Evolutionary conservation across 2,329 filamentous ascomycete genomes (phyloP).

Genomic region (Aureobasidium namibiae): DNA sequence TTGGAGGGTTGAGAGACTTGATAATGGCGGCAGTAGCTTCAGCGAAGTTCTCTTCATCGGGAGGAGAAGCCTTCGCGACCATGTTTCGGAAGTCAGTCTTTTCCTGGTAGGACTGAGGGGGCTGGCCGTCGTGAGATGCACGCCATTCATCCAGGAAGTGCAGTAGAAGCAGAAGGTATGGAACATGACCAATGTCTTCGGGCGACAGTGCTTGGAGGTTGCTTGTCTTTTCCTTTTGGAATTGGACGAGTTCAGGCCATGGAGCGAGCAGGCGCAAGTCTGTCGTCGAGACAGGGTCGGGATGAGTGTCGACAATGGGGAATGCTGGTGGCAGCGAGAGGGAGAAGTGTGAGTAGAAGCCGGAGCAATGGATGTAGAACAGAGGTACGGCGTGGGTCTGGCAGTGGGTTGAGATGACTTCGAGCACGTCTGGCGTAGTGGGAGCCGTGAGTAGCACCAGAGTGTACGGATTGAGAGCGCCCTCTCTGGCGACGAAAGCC

Average conservation of each 20-base stretch:
- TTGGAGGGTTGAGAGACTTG: slow-evolving; percentile 68
- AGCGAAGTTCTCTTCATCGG: slow-evolving; percentile 83
- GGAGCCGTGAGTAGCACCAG: slow-evolving; percentile 56
- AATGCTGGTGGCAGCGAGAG: slow-evolving; percentile 69
- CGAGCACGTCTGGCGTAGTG: slow-evolving; percentile 44
- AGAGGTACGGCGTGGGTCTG: slow-evolving; percentile 58
- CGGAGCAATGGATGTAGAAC: slow-evolving; percentile 77
- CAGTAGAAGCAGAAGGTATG: slow-evolving; percentile 74
- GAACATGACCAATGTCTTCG: slow-evolving; percentile 66
- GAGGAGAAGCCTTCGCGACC: slow-evolving; percentile 67
- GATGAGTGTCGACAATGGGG: slow-evolving; percentile 92
- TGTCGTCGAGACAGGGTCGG: slow-evolving; percentile 73
- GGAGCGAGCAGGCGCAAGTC: slow-evolving; percentile 78
- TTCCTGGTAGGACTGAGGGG: slow-evolving; percentile 70
- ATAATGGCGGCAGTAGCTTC: slow-evolving; percentile 83
- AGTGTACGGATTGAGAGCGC: slow-evolving; percentile 42
- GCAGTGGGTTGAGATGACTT: slow-evolving; percentile 42
- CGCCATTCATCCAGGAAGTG: slow-evolving; percentile 81
- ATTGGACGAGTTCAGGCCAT: slow-evolving; percentile 71
- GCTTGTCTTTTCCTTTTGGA: slow-evolving; percentile 57
- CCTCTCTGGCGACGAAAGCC: slow-evolving; percentile 34
- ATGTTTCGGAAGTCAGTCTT: slow-evolving; percentile 74
- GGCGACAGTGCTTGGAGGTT: slow-evolving; percentile 27
- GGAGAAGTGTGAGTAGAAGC: slow-evolving; percentile 88
- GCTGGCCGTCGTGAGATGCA: slow-evolving; percentile 54